Evolutionary conservation across 352 stramenopile genomes (phyloP), one percentile per base, ranked within the genome.

Genomic region (Phytopythium chamaehyphon): DNA sequence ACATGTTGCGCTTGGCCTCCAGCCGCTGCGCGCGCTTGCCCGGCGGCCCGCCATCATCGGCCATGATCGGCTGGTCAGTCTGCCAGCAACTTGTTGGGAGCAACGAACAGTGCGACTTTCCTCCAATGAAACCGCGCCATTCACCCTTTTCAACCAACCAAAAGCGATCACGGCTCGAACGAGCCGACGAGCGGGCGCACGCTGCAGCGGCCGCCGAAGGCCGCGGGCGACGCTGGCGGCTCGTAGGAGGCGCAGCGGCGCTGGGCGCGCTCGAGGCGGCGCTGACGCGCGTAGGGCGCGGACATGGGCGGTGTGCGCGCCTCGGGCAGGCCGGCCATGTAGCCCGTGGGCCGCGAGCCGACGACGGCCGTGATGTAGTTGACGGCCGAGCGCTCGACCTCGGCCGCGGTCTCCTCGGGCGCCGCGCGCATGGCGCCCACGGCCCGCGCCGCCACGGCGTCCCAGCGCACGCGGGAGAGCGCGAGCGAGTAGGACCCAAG

Each of bases 1-100:
- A 90, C 80, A 90, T 90, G 56, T 88, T 88, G 51, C 77, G 77
- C 37, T 81, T 80, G 26, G 80, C 80, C 55, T 90, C 80, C 62
- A 88, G 79, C 44, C 80, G 76, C 62, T 69, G 62, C 37, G 80
- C 73, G 76, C 80, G 88, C 47, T 71, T 76, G 54, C 74, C 78
- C 40, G 82, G 61, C 37, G 75, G 9, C 53, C 54, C 33, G 31
- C 47, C 31, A 52, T 43, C n/a, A n/a, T n/a, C n/a, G n/a, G n/a
- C n/a, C n/a, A n/a, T 21, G 42, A 10, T 24, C 6, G 10, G 40
- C n/a, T n/a, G 6, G 28, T 14, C 11, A 2, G 38, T 52, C 49
- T n/a, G 35, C 33, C 15, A 49, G 23, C 21, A 47, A 35, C 12
- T 52, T 19, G 12, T 24, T 24, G 33, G 53, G 12, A 54, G 28